Percentiles rank a stretch among this genome's conserved stretches.
These are phyloP conservation scores for Saccharomycopsis sp. DNA, from an alignment of 805 yeast genomes.

Conservation along the genomic window DNA sequence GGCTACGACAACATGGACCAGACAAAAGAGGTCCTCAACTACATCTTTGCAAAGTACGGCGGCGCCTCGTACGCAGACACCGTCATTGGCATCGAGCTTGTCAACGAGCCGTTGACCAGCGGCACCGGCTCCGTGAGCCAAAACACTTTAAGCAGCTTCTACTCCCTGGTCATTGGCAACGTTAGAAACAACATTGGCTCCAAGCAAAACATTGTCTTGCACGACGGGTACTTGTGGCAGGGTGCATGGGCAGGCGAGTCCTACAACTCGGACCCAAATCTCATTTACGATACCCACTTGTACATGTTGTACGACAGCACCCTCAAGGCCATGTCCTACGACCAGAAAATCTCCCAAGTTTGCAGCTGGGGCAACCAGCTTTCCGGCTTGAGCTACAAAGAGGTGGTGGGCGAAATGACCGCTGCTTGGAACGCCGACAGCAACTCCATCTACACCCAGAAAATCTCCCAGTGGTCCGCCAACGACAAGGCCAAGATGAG, in stretches of 20 bases:
- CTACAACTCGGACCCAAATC: conserved; percentile 35
- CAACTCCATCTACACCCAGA: conserved; percentile 35
- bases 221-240: conserved; percentile 53
- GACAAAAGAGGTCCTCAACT: conserved; percentile 42
- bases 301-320: conserved; percentile 50
- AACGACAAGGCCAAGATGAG: conserved; percentile 37
- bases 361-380: conserved; percentile 43
- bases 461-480: conserved; percentile 34
- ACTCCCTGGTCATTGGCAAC: conserved; percentile 49
- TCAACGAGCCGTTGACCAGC: conserved; percentile 64
- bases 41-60: conserved; percentile 47
- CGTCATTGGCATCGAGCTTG: conserved; percentile 57
- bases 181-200: conserved; percentile 46
- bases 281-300: conserved; percentile 49
- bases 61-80: conserved; percentile 40
- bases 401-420: conserved; percentile 64
- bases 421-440: conserved; percentile 58
- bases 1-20: conserved; percentile 34
- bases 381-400: conserved; percentile 38
- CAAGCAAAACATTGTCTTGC: conserved; percentile 49
- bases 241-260: conserved; percentile 43
- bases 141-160: conserved; percentile 48
- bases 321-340: conserved; percentile 57
- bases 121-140: conserved; percentile 41
- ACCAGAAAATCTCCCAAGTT: conserved; percentile 50